These are phyloP conservation scores for Candida tunisiensis DNA, from an alignment of 1,139 yeast species.

Conservation along the genomic window DNA sequence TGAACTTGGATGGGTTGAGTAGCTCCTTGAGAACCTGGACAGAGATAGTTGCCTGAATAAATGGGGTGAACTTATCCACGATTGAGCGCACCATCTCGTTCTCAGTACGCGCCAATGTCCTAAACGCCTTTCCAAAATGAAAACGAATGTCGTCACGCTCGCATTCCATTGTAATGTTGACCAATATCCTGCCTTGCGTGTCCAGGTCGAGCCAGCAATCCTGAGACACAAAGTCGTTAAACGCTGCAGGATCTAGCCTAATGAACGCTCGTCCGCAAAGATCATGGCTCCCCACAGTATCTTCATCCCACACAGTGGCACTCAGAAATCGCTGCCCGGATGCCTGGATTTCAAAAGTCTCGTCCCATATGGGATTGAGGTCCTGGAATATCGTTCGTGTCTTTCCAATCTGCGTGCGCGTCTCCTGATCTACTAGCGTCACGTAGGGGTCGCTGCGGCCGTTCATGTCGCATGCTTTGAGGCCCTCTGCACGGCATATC, in stretches of 20 bases:
- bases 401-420: slow-evolving; percentile 44
- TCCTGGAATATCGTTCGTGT: slow-evolving; percentile 51
- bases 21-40: slow-evolving; percentile 13
- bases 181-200: slow-evolving; percentile 44
- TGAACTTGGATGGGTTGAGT: slow-evolving; percentile 13
- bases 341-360: slow-evolving; percentile 52
- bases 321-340: slow-evolving; percentile 24
- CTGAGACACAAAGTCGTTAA: slow-evolving; percentile 46
- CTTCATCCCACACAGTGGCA: slow-evolving; percentile 63
- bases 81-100: slow-evolving; percentile 48
- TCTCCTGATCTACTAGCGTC: slow-evolving; percentile 43
- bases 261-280: slow-evolving; percentile 54
- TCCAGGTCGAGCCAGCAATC: slow-evolving; percentile 47
- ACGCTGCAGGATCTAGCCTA: slow-evolving; percentile 47
- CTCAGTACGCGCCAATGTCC: slow-evolving; percentile 44
- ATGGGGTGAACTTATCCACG: slow-evolving; percentile 40
- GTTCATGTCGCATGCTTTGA: slow-evolving; percentile 35
- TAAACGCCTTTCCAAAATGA: slow-evolving; percentile 59
- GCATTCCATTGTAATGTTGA: slow-evolving; percentile 60
- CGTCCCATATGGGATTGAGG: slow-evolving; percentile 75
- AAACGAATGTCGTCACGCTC: slow-evolving; percentile 66
- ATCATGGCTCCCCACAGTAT: slow-evolving; percentile 35
- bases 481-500: slow-evolving; percentile 53
- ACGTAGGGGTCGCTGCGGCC: slow-evolving; percentile 52
- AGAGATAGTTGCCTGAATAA: slow-evolving; percentile 29